Percentiles rank a stretch among this genome's conserved stretches.
phyloP scores from a whole-genome alignment of 495 filamentous ascomycete genomes.

The Durotheca rogersii region DNA sequence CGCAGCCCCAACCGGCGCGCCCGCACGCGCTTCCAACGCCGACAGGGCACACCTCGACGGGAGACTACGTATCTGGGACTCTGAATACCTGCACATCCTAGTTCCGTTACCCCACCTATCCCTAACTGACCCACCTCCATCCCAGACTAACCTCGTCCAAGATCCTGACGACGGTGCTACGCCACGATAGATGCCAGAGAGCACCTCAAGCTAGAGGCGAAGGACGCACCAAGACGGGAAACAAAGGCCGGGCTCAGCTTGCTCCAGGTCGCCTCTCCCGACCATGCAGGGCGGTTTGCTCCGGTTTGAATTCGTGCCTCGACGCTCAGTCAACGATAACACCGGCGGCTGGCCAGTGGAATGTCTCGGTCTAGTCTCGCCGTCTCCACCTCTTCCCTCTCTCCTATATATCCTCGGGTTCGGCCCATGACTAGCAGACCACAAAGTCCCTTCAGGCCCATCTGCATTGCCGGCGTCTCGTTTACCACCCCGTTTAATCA shows the following conservation, averaged over 20 bases:
- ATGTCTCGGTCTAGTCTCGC: conserved; percentile 36
- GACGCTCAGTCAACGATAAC: conserved; percentile 32
- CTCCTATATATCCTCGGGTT: conserved; percentile 42
- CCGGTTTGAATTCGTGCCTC: conserved; percentile 43
- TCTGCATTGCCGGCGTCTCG: conserved; percentile 31
- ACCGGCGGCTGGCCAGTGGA: conserved; percentile 33
- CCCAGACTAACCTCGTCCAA: conserved; percentile 6
- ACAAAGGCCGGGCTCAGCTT: conserved; percentile 21
- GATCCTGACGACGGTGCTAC: conserved; percentile 25
- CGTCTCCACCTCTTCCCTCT: conserved; percentile 33
- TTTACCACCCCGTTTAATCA: conserved; percentile 39
- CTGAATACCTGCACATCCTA: conserved; percentile 5
- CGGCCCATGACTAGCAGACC: conserved; percentile 34
- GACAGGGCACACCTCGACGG: no score
- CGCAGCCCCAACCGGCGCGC: no score
- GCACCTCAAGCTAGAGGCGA: not conserved
- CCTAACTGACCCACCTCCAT: conserved; percentile 3
- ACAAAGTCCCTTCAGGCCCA: conserved; percentile 28
- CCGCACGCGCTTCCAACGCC: no score
- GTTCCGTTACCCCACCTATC: conserved; percentile 2
- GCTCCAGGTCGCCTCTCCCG: conserved; percentile 28
- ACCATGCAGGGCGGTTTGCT: conserved; percentile 37
- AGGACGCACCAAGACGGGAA: conserved; percentile 21
- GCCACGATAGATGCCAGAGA: conserved; percentile 6
- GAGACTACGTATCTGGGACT: no score